phyloP scores from a whole-genome alignment of 2,329 filamentous ascomycete species.

The Trichoderma asperellum region DNA sequence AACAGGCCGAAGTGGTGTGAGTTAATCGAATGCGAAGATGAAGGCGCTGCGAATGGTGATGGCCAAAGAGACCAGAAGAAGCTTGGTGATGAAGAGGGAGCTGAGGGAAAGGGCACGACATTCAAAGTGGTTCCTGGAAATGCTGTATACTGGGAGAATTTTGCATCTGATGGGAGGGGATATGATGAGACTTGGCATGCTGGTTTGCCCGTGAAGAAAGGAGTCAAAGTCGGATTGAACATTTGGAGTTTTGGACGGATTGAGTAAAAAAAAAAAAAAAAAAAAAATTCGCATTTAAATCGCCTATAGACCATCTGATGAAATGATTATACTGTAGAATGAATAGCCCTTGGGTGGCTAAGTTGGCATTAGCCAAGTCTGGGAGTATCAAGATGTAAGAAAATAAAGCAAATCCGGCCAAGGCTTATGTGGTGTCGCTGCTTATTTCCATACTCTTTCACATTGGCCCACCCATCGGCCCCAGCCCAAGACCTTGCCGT shows the following conservation, averaged over 20 bases:
- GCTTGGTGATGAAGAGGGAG: conserved; percentile 28
- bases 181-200: conserved; percentile 61
- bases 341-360: background rate
- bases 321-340: background rate
- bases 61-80: background rate
- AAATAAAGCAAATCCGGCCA: background rate
- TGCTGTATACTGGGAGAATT: conserved; percentile 63
- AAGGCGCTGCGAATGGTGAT: background rate
- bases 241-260: conserved; percentile 56
- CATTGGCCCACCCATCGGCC: conserved; percentile 52
- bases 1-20: conserved; percentile 49
- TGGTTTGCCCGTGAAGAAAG: conserved; percentile 54
- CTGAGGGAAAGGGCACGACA: conserved; percentile 40
- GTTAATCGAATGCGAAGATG: conserved; percentile 52
- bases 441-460: conserved; percentile 45
- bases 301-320: background rate
- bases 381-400: background rate
- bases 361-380: background rate
- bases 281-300: background rate
- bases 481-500: conserved; percentile 55
- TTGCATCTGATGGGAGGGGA: conserved; percentile 54
- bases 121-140: conserved; percentile 58
- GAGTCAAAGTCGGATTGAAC: conserved; percentile 59
- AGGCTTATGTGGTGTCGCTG: background rate
- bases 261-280: conserved; percentile 31